Evolutionary conservation across 768 basidiomycete genomes (phyloP).

Genomic region (Fomitopsis serialis): DNA sequence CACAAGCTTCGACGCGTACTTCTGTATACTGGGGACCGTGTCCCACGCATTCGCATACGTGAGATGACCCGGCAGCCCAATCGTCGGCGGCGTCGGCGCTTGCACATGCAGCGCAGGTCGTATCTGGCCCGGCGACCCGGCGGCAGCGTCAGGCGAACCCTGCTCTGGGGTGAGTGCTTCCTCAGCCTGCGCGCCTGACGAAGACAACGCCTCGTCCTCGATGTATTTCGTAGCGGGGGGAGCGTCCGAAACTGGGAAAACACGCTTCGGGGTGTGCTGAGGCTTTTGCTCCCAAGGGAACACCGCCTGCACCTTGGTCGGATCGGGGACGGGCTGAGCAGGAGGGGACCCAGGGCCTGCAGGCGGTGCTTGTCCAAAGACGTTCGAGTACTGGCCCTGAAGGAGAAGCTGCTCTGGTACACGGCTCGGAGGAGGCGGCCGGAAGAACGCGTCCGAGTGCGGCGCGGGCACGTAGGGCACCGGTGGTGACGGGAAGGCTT

Average conservation of each 20-base stretch:
- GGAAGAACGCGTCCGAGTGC: constrained; percentile 51
- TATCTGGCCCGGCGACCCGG: constrained; percentile 16
- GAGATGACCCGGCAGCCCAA: constrained; percentile 51
- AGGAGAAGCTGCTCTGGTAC: constrained; percentile 64
- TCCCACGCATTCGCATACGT: constrained; percentile 86
- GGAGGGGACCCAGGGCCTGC: constrained; percentile 24
- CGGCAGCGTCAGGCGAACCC: background rate
- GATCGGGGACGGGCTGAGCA: constrained; percentile 56
- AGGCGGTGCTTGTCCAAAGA: constrained; percentile 43
- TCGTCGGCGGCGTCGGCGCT: constrained; percentile 26
- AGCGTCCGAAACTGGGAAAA: constrained; percentile 65
- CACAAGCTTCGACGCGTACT: constrained; percentile 60
- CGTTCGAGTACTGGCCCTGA: constrained; percentile 70
- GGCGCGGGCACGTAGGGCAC: constrained; percentile 23
- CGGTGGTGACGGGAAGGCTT: constrained; percentile 9
- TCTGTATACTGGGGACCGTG: constrained; percentile 69
- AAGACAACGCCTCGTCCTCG: constrained; percentile 17
- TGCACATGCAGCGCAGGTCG: constrained; percentile 10
- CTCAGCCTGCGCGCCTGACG: background rate
- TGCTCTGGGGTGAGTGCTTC: background rate
- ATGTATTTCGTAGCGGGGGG: constrained; percentile 36
- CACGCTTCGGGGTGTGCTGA: constrained; percentile 59
- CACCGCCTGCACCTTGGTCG: constrained; percentile 62
- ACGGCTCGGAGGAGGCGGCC: constrained; percentile 50
- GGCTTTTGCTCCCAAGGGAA: constrained; percentile 96